Evolutionary conservation across 495 filamentous ascomycete species (phyloP), one percentile per base, ranked within the genome.

Genomic region (Elaphomyces granulatus): DNA sequence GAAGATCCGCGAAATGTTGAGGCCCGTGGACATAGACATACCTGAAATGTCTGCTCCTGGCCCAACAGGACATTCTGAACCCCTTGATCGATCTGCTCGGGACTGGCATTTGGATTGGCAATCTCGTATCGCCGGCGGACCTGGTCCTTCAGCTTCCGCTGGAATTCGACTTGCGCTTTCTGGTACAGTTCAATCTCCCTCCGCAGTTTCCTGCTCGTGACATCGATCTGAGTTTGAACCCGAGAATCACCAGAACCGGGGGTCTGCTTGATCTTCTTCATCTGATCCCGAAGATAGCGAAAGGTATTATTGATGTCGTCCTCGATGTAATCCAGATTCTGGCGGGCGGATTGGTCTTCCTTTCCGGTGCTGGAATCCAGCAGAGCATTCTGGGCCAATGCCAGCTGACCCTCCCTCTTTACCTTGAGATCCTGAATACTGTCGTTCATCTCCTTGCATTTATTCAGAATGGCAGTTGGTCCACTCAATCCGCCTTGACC

Each of bases 101-200:
- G 86, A 41, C 72, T 75, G 6, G 84, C 83, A 43, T 94, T 78
- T 14, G 87, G 87, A 47, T 75, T 72, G 45, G 90, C 86, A 53
- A 95, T 94, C 43, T 81, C 74, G 58, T 88, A 90, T 49, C 94
- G 86, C 37, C 90, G 75, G 44, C 77, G 81, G 59, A 87, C 79
- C 56, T 90, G 85, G 31, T 80, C 80, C 43, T 77, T 67, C n/a
- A 85, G 67, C 46, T 78, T 75, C 56, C 80, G 77, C 47, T 78
- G 72, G 67, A 83, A 94, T 21, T 76, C 70, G 1, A 68, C 67
- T 57, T 95, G 87, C 32, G 81, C 60, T 43, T 68, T 67, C 59
- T 86, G 83, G 65, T 87, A 95, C 35, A 75, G 66, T 40, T 83
- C 72, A 56, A 93, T 82, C 34, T 83, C 78, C 43, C 66, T 63